Evolutionary conservation across 495 filamentous ascomycete genomes (phyloP).

Genomic region (Trichoderma gamsii): DNA sequence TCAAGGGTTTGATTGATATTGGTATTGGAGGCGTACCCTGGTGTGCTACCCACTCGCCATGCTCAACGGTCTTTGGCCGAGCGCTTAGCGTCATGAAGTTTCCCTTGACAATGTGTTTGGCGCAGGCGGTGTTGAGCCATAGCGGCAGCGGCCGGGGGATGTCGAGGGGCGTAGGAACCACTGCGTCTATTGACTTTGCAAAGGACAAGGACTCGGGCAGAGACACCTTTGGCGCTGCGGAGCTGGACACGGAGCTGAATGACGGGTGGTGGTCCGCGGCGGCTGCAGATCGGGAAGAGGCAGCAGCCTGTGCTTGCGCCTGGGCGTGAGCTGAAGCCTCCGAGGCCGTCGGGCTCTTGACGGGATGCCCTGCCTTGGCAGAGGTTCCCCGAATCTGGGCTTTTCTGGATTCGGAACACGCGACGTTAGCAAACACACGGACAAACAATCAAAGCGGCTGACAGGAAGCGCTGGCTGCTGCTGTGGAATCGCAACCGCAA

Average conservation of each 20-base stretch:
- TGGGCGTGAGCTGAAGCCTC: slow-evolving; percentile 32
- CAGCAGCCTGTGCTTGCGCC: slow-evolving; percentile 23
- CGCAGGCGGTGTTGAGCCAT: slow-evolving; percentile 58
- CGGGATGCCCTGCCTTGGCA: slow-evolving; percentile 30
- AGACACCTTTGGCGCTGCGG: slow-evolving; percentile 47
- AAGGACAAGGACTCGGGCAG: slow-evolving; percentile 32
- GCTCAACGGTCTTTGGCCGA: slow-evolving; percentile 79
- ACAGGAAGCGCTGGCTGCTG: neutral
- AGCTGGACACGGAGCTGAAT: slow-evolving; percentile 39
- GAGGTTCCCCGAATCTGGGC: slow-evolving; percentile 41
- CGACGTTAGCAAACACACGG: neutral
- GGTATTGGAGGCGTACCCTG: slow-evolving; percentile 58
- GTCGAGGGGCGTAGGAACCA: slow-evolving; percentile 32
- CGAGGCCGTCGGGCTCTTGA: slow-evolving; percentile 35
- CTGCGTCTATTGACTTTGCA: neutral
- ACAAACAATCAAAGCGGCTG: slow-evolving; percentile 8
- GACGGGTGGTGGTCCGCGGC: neutral
- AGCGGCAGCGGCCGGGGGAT: slow-evolving; percentile 29
- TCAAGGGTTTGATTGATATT: neutral
- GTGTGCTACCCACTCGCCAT: slow-evolving; percentile 90
- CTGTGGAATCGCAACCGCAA: neutral
- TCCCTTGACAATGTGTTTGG: slow-evolving; percentile 83
- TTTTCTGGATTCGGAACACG: slow-evolving; percentile 30
- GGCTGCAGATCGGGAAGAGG: slow-evolving; percentile 27
- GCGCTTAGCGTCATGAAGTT: slow-evolving; percentile 94